Base-by-base conservation (phyloP, 805 yeast species). In the Candida wancherniae region DNA sequence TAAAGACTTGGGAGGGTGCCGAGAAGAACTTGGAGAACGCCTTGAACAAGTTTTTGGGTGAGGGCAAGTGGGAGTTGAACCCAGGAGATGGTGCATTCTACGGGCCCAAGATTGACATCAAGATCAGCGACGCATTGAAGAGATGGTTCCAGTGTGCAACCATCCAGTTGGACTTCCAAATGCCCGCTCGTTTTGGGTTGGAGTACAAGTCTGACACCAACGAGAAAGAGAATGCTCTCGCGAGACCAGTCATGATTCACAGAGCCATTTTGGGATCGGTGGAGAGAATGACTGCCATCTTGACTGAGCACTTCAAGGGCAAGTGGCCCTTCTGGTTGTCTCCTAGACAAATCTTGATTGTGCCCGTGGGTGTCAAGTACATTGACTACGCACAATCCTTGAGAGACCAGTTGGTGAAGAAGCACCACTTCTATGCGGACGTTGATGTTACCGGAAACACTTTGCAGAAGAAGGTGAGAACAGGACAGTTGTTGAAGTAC, bases 251-350 rank as follows among this genome's bases (percentile, higher is more conserved):
- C 34, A 92, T 92, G 97, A 90, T 92, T 55, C 99, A 92, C 71
- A 84, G 99, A 68, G 99, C 99, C 46, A 86, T 92, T 47, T 75
- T 90, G 57, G 99, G 99, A 48, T 85, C 96, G 26, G 94, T 92
- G 39, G 99, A 92, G 73, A 84, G 99, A 74, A 88, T 92, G 97
- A 84, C 95, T 42, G 98, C 97, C 42, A 90, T 92, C 50, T 77
- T 92, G 62, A 88, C 95, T 37, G 99, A 92, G 67, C 98, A 92
- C 69, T 92, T 73, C 67, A 95, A 88, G 57, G 99, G 99, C 54
- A 92, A 87, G 61, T 92, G 99, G 99, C 99, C 99, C 55, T 85
- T 92, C 75, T 92, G 98, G 98, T 73, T 92, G 57, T 88, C 97
- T n/a, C 99, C 99, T 54, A 83, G 98, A 70, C 99, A 92, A 69